Base-by-base conservation (phyloP, 2,329 filamentous ascomycete genomes). In the Ceratocystis diversiconidia region DNA sequence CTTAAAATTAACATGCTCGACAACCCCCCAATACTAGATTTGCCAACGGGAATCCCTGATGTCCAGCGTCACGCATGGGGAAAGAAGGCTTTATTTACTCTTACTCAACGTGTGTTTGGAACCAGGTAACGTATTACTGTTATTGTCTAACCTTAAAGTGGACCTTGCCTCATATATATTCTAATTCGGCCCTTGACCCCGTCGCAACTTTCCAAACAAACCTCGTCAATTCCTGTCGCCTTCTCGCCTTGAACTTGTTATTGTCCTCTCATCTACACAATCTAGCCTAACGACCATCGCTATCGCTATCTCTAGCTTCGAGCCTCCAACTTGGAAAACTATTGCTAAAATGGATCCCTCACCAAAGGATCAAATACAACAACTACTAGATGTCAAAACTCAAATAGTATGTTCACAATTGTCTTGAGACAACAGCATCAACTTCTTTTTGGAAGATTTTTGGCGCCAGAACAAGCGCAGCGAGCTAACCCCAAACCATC, bases 321-420 rank as follows among this genome's bases (percentile, higher is more conserved):
- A 15, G 36, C 8, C 36, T 41, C 12, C 36, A 41, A 41, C 10
- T 41, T 15, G 36, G 36, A 15, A 41, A 41, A 41, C 36, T 41
- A 15, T 41, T 41, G 36, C 36, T 41, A 41, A 65, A 36, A 66
- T 63, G 61, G 43, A 32, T 30, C 46, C 50, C 22, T 32, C 44
- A 48, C 50, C 32, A 52, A 63, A 30, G 25, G 65, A 66, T 28
- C 52, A 52, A 15, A 63, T 50, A 44, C 61, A 63, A 44, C 48
- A 63, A 52, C 62, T 66, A 22, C 44, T 66, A 25, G 65, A 66
- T 44, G 61, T 66, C n/a, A 55, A 66, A 30, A 61, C 65, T 6
- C 61, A 66, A 55, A 25, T 66, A 62, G 65, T 66, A 63, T 10
- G 61, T 59, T 32, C 41, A 7, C 5, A n/a, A n/a, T 25, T 25